phyloP scores from a whole-genome alignment of 2,329 filamentous ascomycete genomes.

The Cytospora piceicola region DNA sequence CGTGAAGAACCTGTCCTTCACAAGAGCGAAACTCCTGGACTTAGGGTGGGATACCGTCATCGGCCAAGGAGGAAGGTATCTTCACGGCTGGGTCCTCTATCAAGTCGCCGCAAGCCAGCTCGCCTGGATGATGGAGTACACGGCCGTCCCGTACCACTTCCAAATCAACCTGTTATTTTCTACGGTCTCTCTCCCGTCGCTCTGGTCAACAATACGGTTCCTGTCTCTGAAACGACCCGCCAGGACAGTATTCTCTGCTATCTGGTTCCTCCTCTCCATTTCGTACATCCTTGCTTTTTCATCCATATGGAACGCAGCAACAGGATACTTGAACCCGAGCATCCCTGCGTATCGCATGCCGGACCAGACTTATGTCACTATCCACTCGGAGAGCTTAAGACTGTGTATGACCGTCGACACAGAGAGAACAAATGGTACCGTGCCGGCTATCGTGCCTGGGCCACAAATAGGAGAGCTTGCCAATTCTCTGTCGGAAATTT shows the following conservation, averaged over 20 bases:
- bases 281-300: slow-evolving; percentile 18
- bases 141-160: slow-evolving; percentile 15
- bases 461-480: not conserved
- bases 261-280: slow-evolving; percentile 24
- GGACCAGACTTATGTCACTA: slow-evolving; percentile 7
- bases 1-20: slow-evolving; percentile 10
- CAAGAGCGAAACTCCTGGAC: slow-evolving; percentile 18
- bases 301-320: slow-evolving; percentile 20
- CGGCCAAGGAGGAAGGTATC: slow-evolving; percentile 16
- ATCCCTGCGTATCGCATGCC: slow-evolving; percentile 14
- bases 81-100: slow-evolving; percentile 18
- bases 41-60: slow-evolving; percentile 17
- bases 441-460: slow-evolving; percentile 9
- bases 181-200: slow-evolving; percentile 10
- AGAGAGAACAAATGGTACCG: slow-evolving; percentile 1
- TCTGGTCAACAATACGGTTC: slow-evolving; percentile 13
- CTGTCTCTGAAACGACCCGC: slow-evolving; percentile 6
- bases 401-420: slow-evolving; percentile 5
- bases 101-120: slow-evolving; percentile 14
- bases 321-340: slow-evolving; percentile 17
- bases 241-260: slow-evolving; percentile 8
- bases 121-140: slow-evolving; percentile 23
- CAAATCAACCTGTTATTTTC: slow-evolving; percentile 19
- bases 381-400: slow-evolving; percentile 9
- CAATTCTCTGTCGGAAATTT: not conserved